Conservation (phyloP, 1,284 basidiomycete species). For the Ceratobasidium sp. region DNA sequence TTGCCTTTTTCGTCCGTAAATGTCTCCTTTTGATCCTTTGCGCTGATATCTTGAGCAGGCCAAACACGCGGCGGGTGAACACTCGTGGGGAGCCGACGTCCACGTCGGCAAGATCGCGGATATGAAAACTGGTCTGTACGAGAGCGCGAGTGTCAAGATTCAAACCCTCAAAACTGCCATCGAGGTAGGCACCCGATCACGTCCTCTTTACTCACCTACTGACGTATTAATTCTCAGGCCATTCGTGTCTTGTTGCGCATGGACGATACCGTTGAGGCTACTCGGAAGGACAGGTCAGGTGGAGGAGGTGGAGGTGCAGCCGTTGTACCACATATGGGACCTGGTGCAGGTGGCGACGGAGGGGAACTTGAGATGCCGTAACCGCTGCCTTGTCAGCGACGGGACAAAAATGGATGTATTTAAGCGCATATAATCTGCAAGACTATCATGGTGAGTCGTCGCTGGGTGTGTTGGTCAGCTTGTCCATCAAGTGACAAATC, state of each 20-base stretch:
- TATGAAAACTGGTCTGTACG: slow-evolving; percentile 92
- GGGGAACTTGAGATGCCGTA: too few species aligned
- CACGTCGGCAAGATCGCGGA: slow-evolving; percentile 94
- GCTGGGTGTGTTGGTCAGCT: too few species aligned
- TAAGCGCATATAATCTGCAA: too few species aligned
- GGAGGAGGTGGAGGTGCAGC: too few species aligned
- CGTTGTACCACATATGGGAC: too few species aligned
- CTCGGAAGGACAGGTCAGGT: slow-evolving; percentile 67
- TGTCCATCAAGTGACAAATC: too few species aligned
- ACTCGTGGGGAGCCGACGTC: slow-evolving; percentile 92
- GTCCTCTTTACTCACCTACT: slow-evolving; percentile 50
- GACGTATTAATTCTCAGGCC: slow-evolving; percentile 55
- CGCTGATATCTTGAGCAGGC: slow-evolving; percentile 67
- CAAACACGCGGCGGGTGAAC: slow-evolving; percentile 90
- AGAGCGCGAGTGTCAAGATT: slow-evolving; percentile 96
- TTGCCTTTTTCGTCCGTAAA: too few species aligned
- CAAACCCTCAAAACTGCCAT: slow-evolving; percentile 98
- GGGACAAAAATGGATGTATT: too few species aligned
- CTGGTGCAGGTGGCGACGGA: too few species aligned
- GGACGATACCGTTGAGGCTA: slow-evolving; percentile 93
- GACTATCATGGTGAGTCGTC: too few species aligned
- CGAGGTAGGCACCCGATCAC: slow-evolving; percentile 60
- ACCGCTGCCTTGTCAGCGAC: too few species aligned
- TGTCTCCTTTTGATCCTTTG: too few species aligned
- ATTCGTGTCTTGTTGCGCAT: slow-evolving; percentile 91